Conservation (phyloP, 345 rosid species). For the Crucihimalaya himalaica region DNA sequence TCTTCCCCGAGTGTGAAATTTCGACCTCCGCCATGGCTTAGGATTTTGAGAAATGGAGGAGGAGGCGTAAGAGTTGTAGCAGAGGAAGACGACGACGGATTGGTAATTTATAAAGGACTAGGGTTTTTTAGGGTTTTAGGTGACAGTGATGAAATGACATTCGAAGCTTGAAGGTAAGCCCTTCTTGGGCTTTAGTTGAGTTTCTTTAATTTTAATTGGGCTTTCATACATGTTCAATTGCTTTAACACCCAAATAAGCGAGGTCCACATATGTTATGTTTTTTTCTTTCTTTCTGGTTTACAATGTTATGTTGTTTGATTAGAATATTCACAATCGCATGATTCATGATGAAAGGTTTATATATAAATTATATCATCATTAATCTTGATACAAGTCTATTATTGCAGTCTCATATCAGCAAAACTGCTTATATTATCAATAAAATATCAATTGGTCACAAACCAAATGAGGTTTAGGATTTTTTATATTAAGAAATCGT, state of each 20-base stretch:
- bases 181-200: not conserved
- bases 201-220: not conserved
- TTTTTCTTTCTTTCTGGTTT: too few relatives aligned
- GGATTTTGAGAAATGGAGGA: slow-evolving; percentile 14
- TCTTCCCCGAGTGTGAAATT: slow-evolving; percentile 65
- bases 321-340: too few relatives aligned
- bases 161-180: not conserved
- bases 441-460: too few relatives aligned
- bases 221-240: not conserved
- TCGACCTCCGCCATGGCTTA: slow-evolving; percentile 66
- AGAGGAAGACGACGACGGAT: not conserved
- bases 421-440: too few relatives aligned
- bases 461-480: too few relatives aligned
- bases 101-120: slow-evolving; percentile 22
- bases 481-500: too few relatives aligned
- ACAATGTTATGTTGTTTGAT: too few relatives aligned
- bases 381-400: too few relatives aligned
- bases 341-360: too few relatives aligned
- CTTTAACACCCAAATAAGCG: not conserved
- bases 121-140: slow-evolving; percentile 38
- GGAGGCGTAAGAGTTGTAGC: not conserved
- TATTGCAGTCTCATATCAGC: too few relatives aligned
- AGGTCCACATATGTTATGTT: not conserved
- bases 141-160: slow-evolving; percentile 7
- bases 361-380: too few relatives aligned